phyloP scores from a whole-genome alignment of 371 early-diverging fungal genomes.

The Syncephalastrum sp. region DNA sequence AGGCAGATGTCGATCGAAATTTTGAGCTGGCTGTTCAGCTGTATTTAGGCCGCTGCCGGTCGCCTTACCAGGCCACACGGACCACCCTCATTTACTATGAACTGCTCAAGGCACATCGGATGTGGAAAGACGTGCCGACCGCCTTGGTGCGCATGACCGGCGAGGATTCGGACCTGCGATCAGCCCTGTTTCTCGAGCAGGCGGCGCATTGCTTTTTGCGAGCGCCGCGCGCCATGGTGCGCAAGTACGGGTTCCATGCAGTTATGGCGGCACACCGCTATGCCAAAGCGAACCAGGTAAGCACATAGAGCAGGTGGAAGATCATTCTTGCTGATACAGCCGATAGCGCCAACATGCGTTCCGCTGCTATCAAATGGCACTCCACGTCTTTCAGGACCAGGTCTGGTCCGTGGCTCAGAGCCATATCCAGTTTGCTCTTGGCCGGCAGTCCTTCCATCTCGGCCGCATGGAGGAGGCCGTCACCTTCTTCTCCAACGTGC shows the following conservation, averaged over 20 bases:
- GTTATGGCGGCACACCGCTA: slow-evolving; percentile 87
- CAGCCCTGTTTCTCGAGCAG: slow-evolving; percentile 86
- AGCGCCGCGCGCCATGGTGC: slow-evolving; percentile 57
- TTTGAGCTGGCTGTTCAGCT: slow-evolving; percentile 78
- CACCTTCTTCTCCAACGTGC: slow-evolving; percentile 63
- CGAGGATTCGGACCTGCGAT: slow-evolving; percentile 72
- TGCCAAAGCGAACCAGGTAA: slow-evolving; percentile 65
- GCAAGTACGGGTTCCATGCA: slow-evolving; percentile 87
- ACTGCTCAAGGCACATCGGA: slow-evolving; percentile 64
- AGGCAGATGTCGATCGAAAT: slow-evolving; percentile 69
- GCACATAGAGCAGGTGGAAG: not conserved
- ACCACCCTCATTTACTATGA: slow-evolving; percentile 81
- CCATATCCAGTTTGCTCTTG: slow-evolving; percentile 85
- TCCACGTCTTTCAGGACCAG: slow-evolving; percentile 58
- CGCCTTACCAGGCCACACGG: slow-evolving; percentile 68
- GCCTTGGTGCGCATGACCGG: slow-evolving; percentile 73
- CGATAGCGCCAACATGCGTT: slow-evolving; percentile 70
- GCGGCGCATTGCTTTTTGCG: slow-evolving; percentile 80
- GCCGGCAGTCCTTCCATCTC: slow-evolving; percentile 70
- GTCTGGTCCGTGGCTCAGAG: slow-evolving; percentile 83
- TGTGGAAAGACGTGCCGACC: slow-evolving; percentile 72
- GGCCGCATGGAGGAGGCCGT: slow-evolving; percentile 58
- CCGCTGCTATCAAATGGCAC: slow-evolving; percentile 69
- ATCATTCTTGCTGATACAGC: not conserved
- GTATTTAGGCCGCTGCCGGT: slow-evolving; percentile 63